Percentiles rank a stretch among this genome's conserved stretches.
These are phyloP conservation scores for Trametes versicolor DNA, from an alignment of 1,284 basidiomycete species.

Conservation along the genomic window DNA sequence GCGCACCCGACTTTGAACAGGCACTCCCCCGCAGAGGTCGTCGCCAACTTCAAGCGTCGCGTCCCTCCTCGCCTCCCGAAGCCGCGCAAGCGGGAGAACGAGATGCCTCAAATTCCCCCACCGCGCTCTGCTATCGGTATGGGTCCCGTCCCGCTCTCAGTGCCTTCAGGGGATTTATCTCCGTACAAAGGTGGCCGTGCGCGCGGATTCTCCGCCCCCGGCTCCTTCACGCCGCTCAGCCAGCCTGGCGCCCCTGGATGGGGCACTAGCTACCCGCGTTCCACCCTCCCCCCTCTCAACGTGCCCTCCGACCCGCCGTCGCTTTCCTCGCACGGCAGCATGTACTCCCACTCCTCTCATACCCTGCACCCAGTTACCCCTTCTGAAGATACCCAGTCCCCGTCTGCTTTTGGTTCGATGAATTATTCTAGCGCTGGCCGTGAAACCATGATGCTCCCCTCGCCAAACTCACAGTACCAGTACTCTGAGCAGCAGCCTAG, in stretches of 20 bases:
- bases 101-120: slow-evolving; percentile 68
- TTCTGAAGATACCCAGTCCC: slow-evolving; percentile 69
- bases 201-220: slow-evolving; percentile 83
- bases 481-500: slow-evolving; percentile 61
- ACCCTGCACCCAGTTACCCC: slow-evolving; percentile 71
- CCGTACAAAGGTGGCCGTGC: slow-evolving; percentile 62
- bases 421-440: slow-evolving; percentile 55
- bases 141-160: slow-evolving; percentile 67
- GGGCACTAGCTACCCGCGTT: slow-evolving; percentile 68
- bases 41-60: slow-evolving; percentile 91
- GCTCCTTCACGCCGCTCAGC: slow-evolving; percentile 74
- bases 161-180: slow-evolving; percentile 58
- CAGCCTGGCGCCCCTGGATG: slow-evolving; percentile 65
- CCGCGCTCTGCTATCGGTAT: slow-evolving; percentile 77
- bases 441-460: slow-evolving; percentile 53
- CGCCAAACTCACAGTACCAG: slow-evolving; percentile 63
- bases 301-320: slow-evolving; percentile 77
- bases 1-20: slow-evolving; percentile 90
- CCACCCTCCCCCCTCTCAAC: slow-evolving; percentile 80
- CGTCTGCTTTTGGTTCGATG: slow-evolving; percentile 65
- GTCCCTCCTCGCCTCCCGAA: slow-evolving; percentile 91
- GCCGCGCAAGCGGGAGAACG: slow-evolving; percentile 78
- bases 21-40: slow-evolving; percentile 85
- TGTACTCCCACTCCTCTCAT: slow-evolving; percentile 66
- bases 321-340: slow-evolving; percentile 59